Conservation (phyloP, 2,329 filamentous ascomycete genomes). For the Sarocladium kiliense region DNA sequence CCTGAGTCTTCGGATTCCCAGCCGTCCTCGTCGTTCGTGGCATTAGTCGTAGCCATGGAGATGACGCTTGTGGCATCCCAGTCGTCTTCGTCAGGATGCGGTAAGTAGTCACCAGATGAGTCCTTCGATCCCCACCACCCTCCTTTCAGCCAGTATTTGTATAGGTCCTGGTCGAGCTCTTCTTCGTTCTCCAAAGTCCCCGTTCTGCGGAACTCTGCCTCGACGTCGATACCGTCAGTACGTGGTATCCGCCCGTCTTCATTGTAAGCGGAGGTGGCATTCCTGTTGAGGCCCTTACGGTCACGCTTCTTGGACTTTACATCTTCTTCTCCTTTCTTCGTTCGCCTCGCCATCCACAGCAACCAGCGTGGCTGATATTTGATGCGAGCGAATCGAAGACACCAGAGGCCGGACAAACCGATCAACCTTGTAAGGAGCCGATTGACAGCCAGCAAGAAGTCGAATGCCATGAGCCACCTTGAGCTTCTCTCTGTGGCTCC, state of each 20-base stretch:
- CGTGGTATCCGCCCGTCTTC: conserved; percentile 45
- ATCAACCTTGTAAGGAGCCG: conserved; percentile 27
- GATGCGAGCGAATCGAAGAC: conserved; percentile 45
- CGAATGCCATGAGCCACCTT: conserved; percentile 70
- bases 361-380: conserved; percentile 45
- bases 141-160: conserved; percentile 77
- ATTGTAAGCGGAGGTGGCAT: conserved; percentile 19
- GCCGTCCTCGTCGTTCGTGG: conserved; percentile 32
- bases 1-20: conserved; percentile 47
- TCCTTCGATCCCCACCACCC: conserved; percentile 84
- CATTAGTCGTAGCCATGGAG: conserved; percentile 42
- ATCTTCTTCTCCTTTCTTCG: conserved; percentile 21
- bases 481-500: conserved; percentile 74
- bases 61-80: conserved; percentile 77
- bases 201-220: conserved; percentile 67
- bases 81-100: conserved; percentile 47
- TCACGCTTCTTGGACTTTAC: conserved; percentile 9
- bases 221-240: conserved; percentile 69
- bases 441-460: conserved; percentile 72
- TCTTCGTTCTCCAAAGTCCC: conserved; percentile 47
- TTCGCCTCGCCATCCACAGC: conserved; percentile 43
- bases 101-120: conserved; percentile 71
- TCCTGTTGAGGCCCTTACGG: neutral
- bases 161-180: conserved; percentile 68
- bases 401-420: conserved; percentile 42